Evolutionary conservation across 1,139 yeast species (phyloP), one percentile per base, ranked within the genome.

Genomic region (Magnusiomyces magnusii): DNA sequence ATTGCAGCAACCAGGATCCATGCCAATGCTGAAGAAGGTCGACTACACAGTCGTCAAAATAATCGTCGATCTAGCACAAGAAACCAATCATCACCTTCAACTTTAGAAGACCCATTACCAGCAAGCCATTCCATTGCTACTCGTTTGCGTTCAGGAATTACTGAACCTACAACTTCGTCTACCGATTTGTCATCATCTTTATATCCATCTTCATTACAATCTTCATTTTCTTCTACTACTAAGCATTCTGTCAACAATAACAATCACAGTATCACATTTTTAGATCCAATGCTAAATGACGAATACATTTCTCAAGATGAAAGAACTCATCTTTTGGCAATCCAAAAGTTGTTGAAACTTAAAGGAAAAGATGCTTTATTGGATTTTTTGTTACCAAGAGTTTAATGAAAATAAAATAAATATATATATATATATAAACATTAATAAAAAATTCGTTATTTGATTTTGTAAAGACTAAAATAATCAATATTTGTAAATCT

Each of bases 281-380:
- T 39, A 19, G 17, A 3, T n/a, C 7, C 17, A n/a, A 10, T 15
- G 19, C n/a, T 39, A 39, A 5, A 10, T 24, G 53, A 65, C 27
- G 60, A 66, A 1, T 67, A 68, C 24, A 56, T 53, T 7, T 56
- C 71, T 0, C 64, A 65, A 2, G 70, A 71, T 1, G 91, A 86
- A 66, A 59, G 81, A 0, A 69, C 73, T 1, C 87, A 86, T 59
- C 73, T 89, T 42, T 65, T 77, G 47, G 76, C 80, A 21, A 79
- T 91, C 58, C 85, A 84, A 67, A 76, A 76, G 64, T 73, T 91
- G 59, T 79, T 92, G 71, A 78, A 82, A 61, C 61, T 79, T 52
- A 91, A 87, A 71, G 96, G 96, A 0, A 80, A 80, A 65, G 87
- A 85, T 3, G 80, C 81, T 53, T 71, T 92, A 57, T 59, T 89